These are phyloP conservation scores for Pseudogymnoascus verrucosus DNA, from an alignment of 2,329 filamentous ascomycete genomes.

Conservation along the genomic window DNA sequence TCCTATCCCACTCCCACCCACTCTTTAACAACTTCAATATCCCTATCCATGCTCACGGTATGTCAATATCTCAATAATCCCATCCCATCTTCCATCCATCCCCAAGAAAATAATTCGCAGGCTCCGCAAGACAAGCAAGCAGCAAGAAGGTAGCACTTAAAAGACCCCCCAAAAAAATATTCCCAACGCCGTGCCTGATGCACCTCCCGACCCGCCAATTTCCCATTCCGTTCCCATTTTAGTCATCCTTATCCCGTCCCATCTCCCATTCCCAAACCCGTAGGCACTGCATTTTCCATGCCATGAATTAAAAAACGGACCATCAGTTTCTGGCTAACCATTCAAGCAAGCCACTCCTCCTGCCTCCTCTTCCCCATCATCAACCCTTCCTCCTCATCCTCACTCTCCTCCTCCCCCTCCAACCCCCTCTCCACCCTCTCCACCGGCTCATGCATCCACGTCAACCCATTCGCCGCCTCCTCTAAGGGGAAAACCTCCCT, in stretches of 20 bases:
- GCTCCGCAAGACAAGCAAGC: background rate
- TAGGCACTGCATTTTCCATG: background rate
- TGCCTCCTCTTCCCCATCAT: slow-evolving; percentile 26
- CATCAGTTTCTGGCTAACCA: background rate
- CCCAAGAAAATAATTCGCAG: background rate
- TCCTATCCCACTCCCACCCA: background rate
- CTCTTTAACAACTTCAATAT: background rate
- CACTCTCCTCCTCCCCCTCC: slow-evolving; percentile 42
- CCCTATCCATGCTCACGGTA: background rate
- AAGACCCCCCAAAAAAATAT: background rate
- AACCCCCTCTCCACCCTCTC: slow-evolving; percentile 20
- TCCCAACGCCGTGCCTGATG: background rate
- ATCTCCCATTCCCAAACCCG: too few relatives aligned
- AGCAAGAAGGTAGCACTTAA: too few relatives aligned
- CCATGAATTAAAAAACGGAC: background rate
- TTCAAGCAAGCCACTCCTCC: slow-evolving; percentile 26
- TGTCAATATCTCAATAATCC: background rate
- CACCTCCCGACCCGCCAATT: background rate
- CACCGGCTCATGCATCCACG: slow-evolving; percentile 69
- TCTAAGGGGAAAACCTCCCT: slow-evolving; percentile 90
- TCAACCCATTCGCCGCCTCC: slow-evolving; percentile 85
- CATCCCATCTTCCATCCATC: background rate
- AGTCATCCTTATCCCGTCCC: background rate
- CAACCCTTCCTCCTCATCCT: slow-evolving; percentile 37
- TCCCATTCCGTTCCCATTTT: background rate